Evolutionary conservation across 2,329 filamentous ascomycete genomes (phyloP), one percentile per base, ranked within the genome.

Genomic region (Verticillium isaacii): DNA sequence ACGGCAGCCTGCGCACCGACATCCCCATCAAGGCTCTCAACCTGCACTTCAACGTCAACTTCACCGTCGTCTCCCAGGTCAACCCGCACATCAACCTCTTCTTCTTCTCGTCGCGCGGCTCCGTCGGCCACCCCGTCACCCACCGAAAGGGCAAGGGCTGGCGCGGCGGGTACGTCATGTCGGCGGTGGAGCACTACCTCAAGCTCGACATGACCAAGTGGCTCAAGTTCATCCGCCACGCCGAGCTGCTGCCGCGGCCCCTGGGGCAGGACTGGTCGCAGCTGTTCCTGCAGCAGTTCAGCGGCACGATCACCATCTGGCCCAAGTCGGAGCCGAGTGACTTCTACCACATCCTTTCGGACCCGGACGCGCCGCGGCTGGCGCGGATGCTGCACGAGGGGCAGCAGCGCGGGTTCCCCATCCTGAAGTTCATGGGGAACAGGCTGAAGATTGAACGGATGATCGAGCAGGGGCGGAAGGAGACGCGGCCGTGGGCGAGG

Each of bases 81-180:
- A 99, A 99, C 74, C 95, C 95, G 1, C 95, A 99, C 74, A 94
- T 99, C 75, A 98, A 97, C 70, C 87, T 98, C 32, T 99, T 99
- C 82, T 98, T 99, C 84, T 99, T 98, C 81, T 95, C 91, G 34
- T 96, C 93, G 0, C 86, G 95, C 36, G 95, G 95, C 14, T 90
- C 91, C 0, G 94, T 98, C 11, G 95, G 95, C 5, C 89, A 92
- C 59, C 95, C 95, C 11, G 95, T 98, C 19, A 97, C 93, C 0
- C 95, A 99, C 75, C 90, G 95, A 60, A 89, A 90, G 68, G 95
- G 95, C 5, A 90, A 93, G 56, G 95, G 95, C 61, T 99, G 95
- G 95, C 89, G 95, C 60, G 95, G 95, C 45, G 95, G 95, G 1
- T 99, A 96, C 76, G 83, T 99, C 15, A 94, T 95, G 65, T 94